Evolutionary conservation across 2,329 filamentous ascomycete genomes (phyloP).

Genomic region (Venturia oleaginea): DNA sequence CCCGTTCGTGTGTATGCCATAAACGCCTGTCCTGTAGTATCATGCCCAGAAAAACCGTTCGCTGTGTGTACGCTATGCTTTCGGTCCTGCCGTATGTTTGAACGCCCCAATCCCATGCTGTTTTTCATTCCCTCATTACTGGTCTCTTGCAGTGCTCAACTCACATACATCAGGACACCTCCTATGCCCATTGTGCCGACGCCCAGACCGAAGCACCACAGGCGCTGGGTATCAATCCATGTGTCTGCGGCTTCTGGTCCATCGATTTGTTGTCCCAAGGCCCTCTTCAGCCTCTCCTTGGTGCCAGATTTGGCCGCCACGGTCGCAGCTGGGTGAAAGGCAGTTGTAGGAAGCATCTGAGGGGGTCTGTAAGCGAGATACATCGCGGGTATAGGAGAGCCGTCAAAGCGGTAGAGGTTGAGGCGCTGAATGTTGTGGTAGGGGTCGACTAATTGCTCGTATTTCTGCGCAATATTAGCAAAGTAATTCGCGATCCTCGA

Average conservation of each 20-base stretch:
- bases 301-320: constrained; percentile 30
- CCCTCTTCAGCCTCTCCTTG: constrained; percentile 18
- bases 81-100: neutral
- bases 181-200: constrained; percentile 35
- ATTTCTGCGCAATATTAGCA: constrained; percentile 26
- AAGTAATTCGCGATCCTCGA: neutral
- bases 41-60: neutral
- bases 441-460: constrained; percentile 43
- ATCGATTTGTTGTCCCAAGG: constrained; percentile 25
- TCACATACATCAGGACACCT: constrained; percentile 26
- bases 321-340: constrained; percentile 47
- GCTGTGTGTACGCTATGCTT: neutral
- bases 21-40: neutral
- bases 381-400: constrained; percentile 57
- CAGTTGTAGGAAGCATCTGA: constrained; percentile 60
- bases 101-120: neutral
- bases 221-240: constrained; percentile 32
- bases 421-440: constrained; percentile 56
- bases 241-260: constrained; percentile 32
- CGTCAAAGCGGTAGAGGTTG: constrained; percentile 55
- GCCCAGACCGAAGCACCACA: constrained; percentile 43
- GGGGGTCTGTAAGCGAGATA: constrained; percentile 56
- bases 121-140: neutral
- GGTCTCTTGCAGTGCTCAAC: neutral
- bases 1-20: neutral